Conservation (phyloP, 2,329 filamentous ascomycete species). For the Trichoderma sp. region DNA sequence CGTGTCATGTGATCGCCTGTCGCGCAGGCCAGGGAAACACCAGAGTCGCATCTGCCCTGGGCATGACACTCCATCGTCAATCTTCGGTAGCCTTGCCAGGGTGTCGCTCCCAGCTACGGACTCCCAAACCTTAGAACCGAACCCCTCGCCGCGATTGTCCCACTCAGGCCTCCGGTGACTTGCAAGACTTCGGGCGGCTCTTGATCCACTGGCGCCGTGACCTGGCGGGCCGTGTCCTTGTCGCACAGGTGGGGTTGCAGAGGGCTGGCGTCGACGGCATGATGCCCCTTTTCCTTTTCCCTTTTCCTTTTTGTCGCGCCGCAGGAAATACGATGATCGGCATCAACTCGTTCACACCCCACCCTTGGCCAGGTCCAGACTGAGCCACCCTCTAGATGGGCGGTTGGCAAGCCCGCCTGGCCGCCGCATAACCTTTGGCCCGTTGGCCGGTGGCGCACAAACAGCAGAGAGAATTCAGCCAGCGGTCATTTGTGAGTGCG, state of each 20-base stretch:
- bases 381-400: conserved; percentile 11
- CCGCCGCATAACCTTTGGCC: not conserved
- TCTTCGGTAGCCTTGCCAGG: conserved; percentile 20
- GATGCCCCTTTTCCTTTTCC: conserved; percentile 18
- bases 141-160: conserved; percentile 26
- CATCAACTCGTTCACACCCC: conserved; percentile 16
- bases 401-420: conserved; percentile 1
- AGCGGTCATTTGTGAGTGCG: not conserved
- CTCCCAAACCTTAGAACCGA: conserved; percentile 27
- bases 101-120: conserved; percentile 9
- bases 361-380: conserved; percentile 21
- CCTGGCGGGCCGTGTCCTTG: conserved; percentile 28
- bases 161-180: conserved; percentile 24
- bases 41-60: not conserved
- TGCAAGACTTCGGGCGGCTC: conserved; percentile 27
- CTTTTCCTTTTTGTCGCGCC: not conserved
- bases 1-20: conserved; percentile 18
- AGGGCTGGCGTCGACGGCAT: conserved; percentile 23
- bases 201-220: conserved; percentile 28
- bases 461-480: not conserved
- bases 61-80: conserved; percentile 8
- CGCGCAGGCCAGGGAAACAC: conserved; percentile 6
- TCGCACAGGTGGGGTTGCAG: conserved; percentile 27
- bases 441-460: conserved; percentile 12
- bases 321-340: conserved; percentile 20